Evolutionary conservation across 495 filamentous ascomycete species (phyloP).

Genomic region (Coniosporium apollinis): DNA sequence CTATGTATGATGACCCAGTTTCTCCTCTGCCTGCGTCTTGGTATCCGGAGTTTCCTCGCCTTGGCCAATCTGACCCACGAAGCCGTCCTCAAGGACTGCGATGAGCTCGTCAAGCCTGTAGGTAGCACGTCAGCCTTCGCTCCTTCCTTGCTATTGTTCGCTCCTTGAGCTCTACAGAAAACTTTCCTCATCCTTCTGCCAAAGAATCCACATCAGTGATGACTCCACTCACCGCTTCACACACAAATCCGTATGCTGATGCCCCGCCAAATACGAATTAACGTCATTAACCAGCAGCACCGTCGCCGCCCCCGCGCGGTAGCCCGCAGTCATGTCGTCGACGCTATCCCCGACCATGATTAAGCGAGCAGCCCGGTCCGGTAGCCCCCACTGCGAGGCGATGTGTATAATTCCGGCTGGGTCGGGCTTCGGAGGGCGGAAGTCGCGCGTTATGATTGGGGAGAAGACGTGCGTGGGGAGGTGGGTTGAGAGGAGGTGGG

Average conservation of each 20-base stretch:
- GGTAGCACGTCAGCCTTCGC: background rate
- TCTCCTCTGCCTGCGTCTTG: slow-evolving; percentile 2
- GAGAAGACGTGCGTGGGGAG: slow-evolving; percentile 47
- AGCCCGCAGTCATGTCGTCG: slow-evolving; percentile 86
- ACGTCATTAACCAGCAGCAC: slow-evolving; percentile 71
- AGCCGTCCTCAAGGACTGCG: slow-evolving; percentile 17
- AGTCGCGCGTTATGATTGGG: slow-evolving; percentile 77
- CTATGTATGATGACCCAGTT: no score
- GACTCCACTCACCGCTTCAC: slow-evolving; percentile 9
- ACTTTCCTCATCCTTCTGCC: no score
- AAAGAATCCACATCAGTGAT: no score
- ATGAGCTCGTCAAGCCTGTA: slow-evolving; percentile 21
- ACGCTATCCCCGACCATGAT: slow-evolving; percentile 73
- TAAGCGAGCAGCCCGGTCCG: slow-evolving; percentile 30
- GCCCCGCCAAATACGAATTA: slow-evolving; percentile 53
- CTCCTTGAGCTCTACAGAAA: no score
- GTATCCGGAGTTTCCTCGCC: slow-evolving; percentile 7
- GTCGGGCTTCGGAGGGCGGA: slow-evolving; percentile 69
- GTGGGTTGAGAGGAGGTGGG: slow-evolving; percentile 58
- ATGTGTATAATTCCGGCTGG: slow-evolving; percentile 81
- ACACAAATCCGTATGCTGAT: slow-evolving; percentile 58
- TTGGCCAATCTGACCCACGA: slow-evolving; percentile 7
- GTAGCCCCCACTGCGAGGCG: slow-evolving; percentile 52
- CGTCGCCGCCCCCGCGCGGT: slow-evolving; percentile 71
- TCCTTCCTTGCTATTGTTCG: no score